phyloP scores from a whole-genome alignment of 208 protist genomes.

The Leishmania guyanensis region DNA sequence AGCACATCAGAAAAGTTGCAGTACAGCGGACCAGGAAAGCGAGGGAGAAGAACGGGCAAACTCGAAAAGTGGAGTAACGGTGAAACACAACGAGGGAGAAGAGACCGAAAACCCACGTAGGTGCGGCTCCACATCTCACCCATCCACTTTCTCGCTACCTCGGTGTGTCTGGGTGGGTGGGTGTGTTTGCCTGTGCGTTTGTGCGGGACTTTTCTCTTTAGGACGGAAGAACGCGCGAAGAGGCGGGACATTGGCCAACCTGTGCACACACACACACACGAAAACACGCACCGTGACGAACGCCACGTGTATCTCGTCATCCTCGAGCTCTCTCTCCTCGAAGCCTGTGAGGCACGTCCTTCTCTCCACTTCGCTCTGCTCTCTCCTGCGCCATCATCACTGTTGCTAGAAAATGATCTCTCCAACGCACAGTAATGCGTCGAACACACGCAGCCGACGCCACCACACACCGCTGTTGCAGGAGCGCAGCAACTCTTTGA shows the following conservation, averaged over 20 bases:
- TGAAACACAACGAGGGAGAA: background rate
- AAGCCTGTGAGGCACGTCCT: background rate
- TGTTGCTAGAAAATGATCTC: background rate
- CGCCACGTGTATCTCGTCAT: background rate
- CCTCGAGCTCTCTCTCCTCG: background rate
- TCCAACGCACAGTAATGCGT: constrained; percentile 11
- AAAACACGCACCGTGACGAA: background rate
- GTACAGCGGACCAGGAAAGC: background rate
- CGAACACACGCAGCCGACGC: constrained; percentile 6
- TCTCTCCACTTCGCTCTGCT: background rate
- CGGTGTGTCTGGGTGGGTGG: background rate
- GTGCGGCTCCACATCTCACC: background rate
- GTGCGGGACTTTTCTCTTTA: background rate
- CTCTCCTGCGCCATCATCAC: background rate
- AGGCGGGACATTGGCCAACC: background rate
- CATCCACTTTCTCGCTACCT: background rate
- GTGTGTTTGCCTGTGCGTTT: background rate
- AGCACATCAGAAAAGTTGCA: background rate
- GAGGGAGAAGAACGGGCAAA: background rate
- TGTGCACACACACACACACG: background rate
- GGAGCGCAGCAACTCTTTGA: constrained; percentile 18
- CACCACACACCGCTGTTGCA: constrained; percentile 29
- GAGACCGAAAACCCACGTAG: too few species aligned
- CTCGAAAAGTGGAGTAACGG: background rate
- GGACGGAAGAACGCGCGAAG: background rate